Base-by-base conservation (phyloP, 192 early-diverging fungal species). In the Coemansia sp. region DNA sequence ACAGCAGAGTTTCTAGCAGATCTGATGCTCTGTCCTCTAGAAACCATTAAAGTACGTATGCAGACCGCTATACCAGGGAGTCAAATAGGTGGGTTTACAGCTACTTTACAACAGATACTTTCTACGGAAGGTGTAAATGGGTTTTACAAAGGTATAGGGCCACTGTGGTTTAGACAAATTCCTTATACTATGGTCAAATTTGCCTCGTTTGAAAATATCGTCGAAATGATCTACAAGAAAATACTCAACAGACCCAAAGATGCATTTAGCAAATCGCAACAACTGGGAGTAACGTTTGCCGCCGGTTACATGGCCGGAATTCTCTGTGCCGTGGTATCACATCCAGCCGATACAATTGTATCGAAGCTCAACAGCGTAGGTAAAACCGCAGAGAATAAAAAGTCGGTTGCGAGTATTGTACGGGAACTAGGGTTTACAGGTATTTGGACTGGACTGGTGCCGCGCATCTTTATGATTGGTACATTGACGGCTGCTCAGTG, bases 401-500 rank as follows among this genome's bases (percentile, higher is more conserved):
- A 48, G 32, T 60, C 60, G 34, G 49, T 69, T 20, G 54, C 29
- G 38, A 32, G 31, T 5, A 66, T 85, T 25, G 20, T 75, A 8
- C 80, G 77, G 32, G 83, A 85, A 12, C 73, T 89, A 14, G 87
- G 87, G 14, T 63, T 83, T 34, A 61, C 50, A 3, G 86, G 87
- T n/a, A 56, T 88, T 22, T 91, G 89, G 87, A 85, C 85, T 68
- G 93, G 93, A 36, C 77, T 94, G 42, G 83, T 87, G 25, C 84
- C 90, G 38, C 89, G 93, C 79, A 89, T 93, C 60, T 69, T 92
- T 31, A 94, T 94, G 93, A 88, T 94, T 61, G 93, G 92, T 68
- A 90, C 91, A 48, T 74, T 94, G 59, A 94, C 91, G 64, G 89
- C 84, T 52, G 71, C 88, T 36, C 91, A 92, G 72, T 92, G 88